Percentiles rank a stretch among this genome's conserved stretches.
Conservation (phyloP, 164 flowering plant species). For the Warburgia ugandensis region DNA sequence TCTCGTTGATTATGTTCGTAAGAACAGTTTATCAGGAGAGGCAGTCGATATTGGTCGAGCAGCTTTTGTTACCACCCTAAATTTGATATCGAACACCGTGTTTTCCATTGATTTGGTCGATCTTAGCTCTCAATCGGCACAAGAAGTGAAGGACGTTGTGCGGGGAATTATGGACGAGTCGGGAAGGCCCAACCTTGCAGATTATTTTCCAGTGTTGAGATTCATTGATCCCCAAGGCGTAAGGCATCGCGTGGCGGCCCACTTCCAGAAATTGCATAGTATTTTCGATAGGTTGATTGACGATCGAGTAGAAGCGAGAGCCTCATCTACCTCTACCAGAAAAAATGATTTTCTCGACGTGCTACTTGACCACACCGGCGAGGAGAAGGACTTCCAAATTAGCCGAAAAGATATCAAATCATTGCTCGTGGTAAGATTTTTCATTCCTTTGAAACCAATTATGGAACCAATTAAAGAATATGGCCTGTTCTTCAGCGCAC, state of each 20-base stretch:
- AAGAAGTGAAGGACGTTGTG: neutral
- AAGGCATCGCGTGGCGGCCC: neutral
- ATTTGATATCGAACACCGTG: constrained; percentile 5
- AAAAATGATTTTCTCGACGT: constrained; percentile 4
- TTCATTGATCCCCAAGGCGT: constrained; percentile 4
- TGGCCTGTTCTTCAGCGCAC: neutral
- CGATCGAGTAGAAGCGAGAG: neutral
- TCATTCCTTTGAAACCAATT: neutral
- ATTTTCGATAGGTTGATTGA: neutral
- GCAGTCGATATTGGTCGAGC: neutral
- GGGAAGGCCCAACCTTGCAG: constrained; percentile 5
- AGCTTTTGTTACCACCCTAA: neutral
- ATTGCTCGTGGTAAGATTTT: constrained; percentile 1
- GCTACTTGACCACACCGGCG: constrained; percentile 1
- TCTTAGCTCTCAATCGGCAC: neutral
- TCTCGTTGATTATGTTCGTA: neutral
- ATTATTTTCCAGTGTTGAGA: constrained; percentile 4
- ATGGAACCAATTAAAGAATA: neutral
- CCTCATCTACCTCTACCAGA: neutral
- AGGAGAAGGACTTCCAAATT: neutral
- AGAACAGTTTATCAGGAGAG: neutral
- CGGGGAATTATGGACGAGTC: neutral
- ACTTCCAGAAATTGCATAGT: neutral
- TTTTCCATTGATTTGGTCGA: constrained; percentile 10
- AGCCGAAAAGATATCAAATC: neutral